phyloP scores from a whole-genome alignment of 306 rosid genomes.

The Aeschynomene evenia region DNA sequence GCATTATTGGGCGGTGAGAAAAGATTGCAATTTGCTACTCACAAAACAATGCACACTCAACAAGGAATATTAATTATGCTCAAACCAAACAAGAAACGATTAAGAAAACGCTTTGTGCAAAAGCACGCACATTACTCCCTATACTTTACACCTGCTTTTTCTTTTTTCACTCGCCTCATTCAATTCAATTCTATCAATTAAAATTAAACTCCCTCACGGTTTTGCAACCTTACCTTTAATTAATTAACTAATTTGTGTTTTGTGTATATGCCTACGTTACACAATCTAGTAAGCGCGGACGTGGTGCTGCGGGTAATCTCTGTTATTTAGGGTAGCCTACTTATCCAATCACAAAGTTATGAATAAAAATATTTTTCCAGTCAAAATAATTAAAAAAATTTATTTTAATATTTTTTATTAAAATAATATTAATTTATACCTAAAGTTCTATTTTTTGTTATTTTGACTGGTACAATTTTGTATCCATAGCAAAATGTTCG shows the following conservation, averaged over 20 bases:
- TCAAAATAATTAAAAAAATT: no score
- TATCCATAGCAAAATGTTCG: no score
- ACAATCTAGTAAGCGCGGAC: conserved; percentile 24
- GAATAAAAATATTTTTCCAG: no score
- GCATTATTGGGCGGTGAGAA: conserved; percentile 68
- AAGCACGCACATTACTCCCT: no score
- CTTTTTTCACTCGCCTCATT: not conserved
- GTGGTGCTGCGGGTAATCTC: conserved; percentile 19
- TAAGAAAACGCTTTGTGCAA: not conserved
- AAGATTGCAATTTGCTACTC: conserved; percentile 29
- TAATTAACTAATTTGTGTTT: no score
- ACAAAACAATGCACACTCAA: conserved; percentile 20
- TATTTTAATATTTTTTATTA: no score
- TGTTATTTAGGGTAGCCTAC: not conserved
- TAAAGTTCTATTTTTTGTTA: no score
- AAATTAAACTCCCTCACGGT: not conserved
- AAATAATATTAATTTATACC: no score
- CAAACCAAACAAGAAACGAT: not conserved
- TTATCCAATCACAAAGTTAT: no score
- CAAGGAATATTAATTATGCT: conserved; percentile 11
- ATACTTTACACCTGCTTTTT: not conserved
- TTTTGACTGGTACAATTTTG: no score
- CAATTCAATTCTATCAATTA: not conserved
- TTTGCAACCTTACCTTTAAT: not conserved
- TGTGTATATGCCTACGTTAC: not conserved